Evolutionary conservation across 164 flowering plant species (phyloP), one percentile per base, ranked within the genome.

Genomic region (Paratinospora sagittata): DNA sequence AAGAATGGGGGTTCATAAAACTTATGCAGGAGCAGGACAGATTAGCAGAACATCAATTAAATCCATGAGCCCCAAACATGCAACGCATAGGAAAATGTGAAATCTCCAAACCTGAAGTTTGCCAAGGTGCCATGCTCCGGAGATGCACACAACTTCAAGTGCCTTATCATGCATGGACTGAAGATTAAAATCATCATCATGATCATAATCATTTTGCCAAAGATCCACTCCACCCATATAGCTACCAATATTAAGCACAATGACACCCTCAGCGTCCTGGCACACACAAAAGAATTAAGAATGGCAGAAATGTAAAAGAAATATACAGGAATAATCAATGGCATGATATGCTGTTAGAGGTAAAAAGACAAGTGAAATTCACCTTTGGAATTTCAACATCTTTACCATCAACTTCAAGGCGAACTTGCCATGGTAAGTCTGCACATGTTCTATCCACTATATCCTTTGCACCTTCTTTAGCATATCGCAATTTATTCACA

Each of bases 101-200:
- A 70, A 67, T 66, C 34, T 30, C 33, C 69, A 33, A 36, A 89
- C 94, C 94, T 87, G 94, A 69, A 89, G 87, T 72, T 89, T 89
- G 66, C 91, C 94, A 45, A 89, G 91, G 71, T 89, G 94, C 94
- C 94, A 89, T 75, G 94, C 81, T 72, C 94, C 94, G 47, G 80
- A 73, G 16, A 89, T 66, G 49, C 86, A 83, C 27, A 89, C 94
- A 73, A 89, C 89, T 78, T 89, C 94, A 72, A 89, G 86, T 78
- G 79, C 67, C 75, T 88, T 86, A 77, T 89, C 94, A 73, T 89
- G 94, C 85, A 88, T 88, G 23, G 79, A 84, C 78, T 88, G 94
- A 39, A 76, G 82, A 73, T 73, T 75, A 73, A 88, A 89, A 75
- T 81, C 82, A 68, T 89, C 94, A 76, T 88, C 87, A 77, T 88